These are phyloP conservation scores for Hexamita inflata DNA, from an alignment of 208 protist species.

Conservation along the genomic window DNA sequence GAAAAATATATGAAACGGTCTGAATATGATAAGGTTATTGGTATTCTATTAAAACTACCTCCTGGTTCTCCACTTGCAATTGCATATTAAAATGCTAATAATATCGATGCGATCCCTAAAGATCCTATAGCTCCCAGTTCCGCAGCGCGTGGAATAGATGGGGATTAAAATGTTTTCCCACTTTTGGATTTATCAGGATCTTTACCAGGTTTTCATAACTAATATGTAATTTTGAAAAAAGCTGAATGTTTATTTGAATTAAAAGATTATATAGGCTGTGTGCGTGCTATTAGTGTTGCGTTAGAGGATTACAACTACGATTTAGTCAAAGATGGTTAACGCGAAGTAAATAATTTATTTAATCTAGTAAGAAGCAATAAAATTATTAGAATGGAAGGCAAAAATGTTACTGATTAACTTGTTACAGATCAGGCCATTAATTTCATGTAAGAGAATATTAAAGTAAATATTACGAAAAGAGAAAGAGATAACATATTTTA, in stretches of 20 bases:
- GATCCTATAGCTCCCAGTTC: constrained; percentile 11
- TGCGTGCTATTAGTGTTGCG: neutral
- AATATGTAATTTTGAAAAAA: neutral
- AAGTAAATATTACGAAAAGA: neutral
- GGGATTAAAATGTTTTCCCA: neutral
- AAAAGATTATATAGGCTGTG: constrained; percentile 25
- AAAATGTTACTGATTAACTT: too few relatives aligned
- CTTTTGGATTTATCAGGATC: constrained; percentile 1
- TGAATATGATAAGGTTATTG: constrained; percentile 1
- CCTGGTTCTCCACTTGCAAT: neutral
- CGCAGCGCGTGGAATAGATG: constrained; percentile 15
- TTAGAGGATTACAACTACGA: constrained; percentile 17
- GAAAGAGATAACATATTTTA: constrained; percentile 12
- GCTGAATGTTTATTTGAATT: constrained; percentile 19
- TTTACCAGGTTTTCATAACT: constrained; percentile 13
- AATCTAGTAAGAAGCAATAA: too few relatives aligned
- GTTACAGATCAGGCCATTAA: too few relatives aligned
- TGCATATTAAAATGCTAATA: neutral
- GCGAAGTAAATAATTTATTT: too few relatives aligned
- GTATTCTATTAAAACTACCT: neutral
- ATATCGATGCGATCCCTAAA: neutral
- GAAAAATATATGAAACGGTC: neutral
- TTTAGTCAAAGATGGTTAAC: too few relatives aligned
- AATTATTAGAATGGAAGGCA: too few relatives aligned
- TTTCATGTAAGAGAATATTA: neutral